Conservation (phyloP, 2,329 filamentous ascomycete species). For the Paraphaeosphaeria sporulosa region DNA sequence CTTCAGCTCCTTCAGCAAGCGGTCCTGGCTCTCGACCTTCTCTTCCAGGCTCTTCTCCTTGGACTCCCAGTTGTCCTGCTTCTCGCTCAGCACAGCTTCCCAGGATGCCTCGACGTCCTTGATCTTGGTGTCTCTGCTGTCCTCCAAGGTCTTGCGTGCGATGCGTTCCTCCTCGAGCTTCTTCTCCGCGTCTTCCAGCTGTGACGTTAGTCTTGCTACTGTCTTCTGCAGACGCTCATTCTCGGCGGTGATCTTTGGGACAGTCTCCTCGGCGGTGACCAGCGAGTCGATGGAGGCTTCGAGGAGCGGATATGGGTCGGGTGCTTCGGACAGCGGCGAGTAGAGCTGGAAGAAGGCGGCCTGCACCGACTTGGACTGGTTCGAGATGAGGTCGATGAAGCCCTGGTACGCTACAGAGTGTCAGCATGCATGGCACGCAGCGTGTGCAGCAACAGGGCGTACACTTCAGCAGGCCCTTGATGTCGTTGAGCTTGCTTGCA, state of each 20-base stretch:
- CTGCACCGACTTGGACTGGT: conserved; percentile 93
- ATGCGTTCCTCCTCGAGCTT: conserved; percentile 80
- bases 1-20: conserved; percentile 91
- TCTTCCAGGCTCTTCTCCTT: conserved; percentile 92
- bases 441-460: conserved; percentile 17
- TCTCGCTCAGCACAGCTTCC: conserved; percentile 89
- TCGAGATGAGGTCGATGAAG: conserved; percentile 95
- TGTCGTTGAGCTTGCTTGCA: conserved; percentile 81
- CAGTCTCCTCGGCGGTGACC: conserved; percentile 87
- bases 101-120: conserved; percentile 92
- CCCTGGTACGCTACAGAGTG: conserved; percentile 82
- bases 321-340: conserved; percentile 90
- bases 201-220: conserved; percentile 75
- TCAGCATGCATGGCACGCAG: conserved; percentile 23
- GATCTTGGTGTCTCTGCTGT: conserved; percentile 77
- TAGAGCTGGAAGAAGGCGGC: conserved; percentile 93
- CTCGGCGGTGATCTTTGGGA: conserved; percentile 88
- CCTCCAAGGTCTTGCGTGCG: conserved; percentile 77
- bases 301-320: conserved; percentile 93
- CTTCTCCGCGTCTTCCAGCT: conserved; percentile 83
- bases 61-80: conserved; percentile 93
- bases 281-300: conserved; percentile 96
- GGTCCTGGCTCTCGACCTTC: conserved; percentile 92
- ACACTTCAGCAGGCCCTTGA: conserved; percentile 91
- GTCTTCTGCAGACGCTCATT: conserved; percentile 86